A percentile compares a stretch with the other conserved stretches of the same genome.
phyloP scores from a whole-genome alignment of 2,329 filamentous ascomycete genomes.

The Monosporascus sp. region DNA sequence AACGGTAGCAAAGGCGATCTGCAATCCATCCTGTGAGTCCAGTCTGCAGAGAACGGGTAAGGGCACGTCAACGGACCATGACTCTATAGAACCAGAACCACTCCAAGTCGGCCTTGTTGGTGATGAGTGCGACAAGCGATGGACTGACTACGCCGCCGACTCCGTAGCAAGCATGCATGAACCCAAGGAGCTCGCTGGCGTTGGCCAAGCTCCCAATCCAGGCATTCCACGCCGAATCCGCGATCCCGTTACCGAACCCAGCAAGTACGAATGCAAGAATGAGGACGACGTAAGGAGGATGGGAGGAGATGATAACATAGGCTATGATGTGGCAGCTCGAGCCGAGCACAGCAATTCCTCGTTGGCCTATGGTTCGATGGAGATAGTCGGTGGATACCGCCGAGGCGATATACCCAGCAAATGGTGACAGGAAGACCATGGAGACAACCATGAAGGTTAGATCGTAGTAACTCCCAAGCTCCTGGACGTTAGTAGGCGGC shows the following conservation, averaged over 20 bases:
- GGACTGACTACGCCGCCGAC: slow-evolving; percentile 64
- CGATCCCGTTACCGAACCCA: slow-evolving; percentile 65
- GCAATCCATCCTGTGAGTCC: not conserved
- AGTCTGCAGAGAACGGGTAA: too few relatives aligned
- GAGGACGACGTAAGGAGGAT: slow-evolving; percentile 63
- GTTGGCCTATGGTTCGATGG: slow-evolving; percentile 47
- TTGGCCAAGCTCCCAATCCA: slow-evolving; percentile 61
- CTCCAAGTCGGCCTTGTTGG: slow-evolving; percentile 51
- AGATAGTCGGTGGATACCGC: slow-evolving; percentile 39
- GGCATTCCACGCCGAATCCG: slow-evolving; percentile 51
- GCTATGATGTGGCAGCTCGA: slow-evolving; percentile 57
- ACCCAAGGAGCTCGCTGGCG: slow-evolving; percentile 63
- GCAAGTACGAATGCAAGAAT: slow-evolving; percentile 60
- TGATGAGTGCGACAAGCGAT: slow-evolving; percentile 63
- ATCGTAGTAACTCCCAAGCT: slow-evolving; percentile 41
- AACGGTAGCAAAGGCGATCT: slow-evolving; percentile 48
- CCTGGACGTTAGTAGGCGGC: not conserved
- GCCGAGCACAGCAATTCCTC: slow-evolving; percentile 60
- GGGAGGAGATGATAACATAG: slow-evolving; percentile 56
- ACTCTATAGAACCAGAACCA: slow-evolving; percentile 75
- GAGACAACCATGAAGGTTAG: slow-evolving; percentile 42
- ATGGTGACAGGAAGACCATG: slow-evolving; percentile 41
- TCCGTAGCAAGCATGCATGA: slow-evolving; percentile 65
- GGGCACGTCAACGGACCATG: slow-evolving; percentile 47
- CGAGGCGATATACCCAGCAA: slow-evolving; percentile 39